Percentiles rank a stretch among this genome's conserved stretches.
Evolutionary conservation across 192 early-diverging fungal genomes (phyloP).

Genomic region (Phycomyces nitens): DNA sequence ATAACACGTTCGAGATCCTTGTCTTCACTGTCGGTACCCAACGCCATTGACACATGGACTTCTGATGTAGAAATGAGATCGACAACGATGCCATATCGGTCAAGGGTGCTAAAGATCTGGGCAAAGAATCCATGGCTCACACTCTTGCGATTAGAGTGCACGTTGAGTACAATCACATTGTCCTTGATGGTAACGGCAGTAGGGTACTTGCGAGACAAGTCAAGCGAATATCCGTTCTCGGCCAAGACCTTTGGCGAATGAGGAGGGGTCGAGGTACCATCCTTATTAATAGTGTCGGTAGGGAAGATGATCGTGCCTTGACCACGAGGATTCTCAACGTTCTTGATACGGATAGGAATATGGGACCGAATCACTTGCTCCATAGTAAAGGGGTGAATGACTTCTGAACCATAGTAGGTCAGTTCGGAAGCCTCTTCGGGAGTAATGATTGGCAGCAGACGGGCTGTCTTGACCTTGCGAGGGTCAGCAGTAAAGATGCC

Average conservation of each 20-base stretch:
- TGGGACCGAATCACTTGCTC: conserved; percentile 95
- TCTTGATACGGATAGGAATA: conserved; percentile 99
- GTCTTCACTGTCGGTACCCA: conserved; percentile 58
- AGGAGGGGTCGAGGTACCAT: conserved; percentile 48
- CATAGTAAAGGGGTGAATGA: conserved; percentile 99
- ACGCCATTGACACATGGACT: conserved; percentile 89
- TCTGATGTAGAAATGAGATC: conserved; percentile 93
- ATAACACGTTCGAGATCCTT: conserved; percentile 77
- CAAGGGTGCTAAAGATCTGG: conserved; percentile 88
- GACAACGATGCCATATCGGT: conserved; percentile 87
- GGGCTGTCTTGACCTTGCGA: conserved; percentile 86
- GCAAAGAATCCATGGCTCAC: conserved; percentile 97
- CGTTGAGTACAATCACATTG: conserved; percentile 90
- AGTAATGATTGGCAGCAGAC: conserved; percentile 86
- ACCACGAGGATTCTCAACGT: conserved; percentile 92
- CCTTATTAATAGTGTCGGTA: conserved; percentile 54
- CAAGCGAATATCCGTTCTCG: conserved; percentile 72
- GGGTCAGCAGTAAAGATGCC: conserved; percentile 99
- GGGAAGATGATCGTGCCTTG: conserved; percentile 93
- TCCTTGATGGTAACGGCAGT: conserved; percentile 99
- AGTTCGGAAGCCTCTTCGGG: conserved; percentile 98
- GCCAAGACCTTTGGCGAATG: conserved; percentile 56
- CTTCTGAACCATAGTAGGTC: conserved; percentile 93
- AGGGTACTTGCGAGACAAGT: conserved; percentile 75
- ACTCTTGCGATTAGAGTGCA: conserved; percentile 95